Evolutionary conservation across 768 basidiomycete species (phyloP).

Genomic region (Lanmaoa rubissima): DNA sequence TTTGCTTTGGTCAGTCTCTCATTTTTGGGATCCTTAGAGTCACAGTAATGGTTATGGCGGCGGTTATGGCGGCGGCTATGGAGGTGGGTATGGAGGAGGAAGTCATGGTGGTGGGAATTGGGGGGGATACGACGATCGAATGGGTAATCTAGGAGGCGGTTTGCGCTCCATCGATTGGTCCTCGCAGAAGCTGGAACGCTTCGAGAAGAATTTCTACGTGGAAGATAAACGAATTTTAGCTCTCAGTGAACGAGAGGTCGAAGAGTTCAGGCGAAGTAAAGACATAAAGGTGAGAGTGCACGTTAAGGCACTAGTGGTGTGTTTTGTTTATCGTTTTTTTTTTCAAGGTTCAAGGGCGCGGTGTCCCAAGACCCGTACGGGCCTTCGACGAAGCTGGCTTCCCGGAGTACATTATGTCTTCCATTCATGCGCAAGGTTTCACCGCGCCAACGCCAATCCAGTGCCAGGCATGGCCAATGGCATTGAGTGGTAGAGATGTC

Average conservation of each 20-base stretch:
- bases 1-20: background rate
- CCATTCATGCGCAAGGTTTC: slow-evolving; percentile 95
- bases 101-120: slow-evolving; percentile 31
- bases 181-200: slow-evolving; percentile 66
- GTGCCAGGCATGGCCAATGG: slow-evolving; percentile 99
- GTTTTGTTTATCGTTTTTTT: slow-evolving; percentile 3
- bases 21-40: slow-evolving; percentile 20
- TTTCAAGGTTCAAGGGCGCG: slow-evolving; percentile 77
- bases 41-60: slow-evolving; percentile 36
- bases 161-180: slow-evolving; percentile 87
- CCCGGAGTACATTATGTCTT: slow-evolving; percentile 92
- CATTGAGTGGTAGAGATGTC: slow-evolving; percentile 88
- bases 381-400: slow-evolving; percentile 95
- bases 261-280: slow-evolving; percentile 78
- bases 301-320: background rate
- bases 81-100: slow-evolving; percentile 15
- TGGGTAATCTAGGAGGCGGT: slow-evolving; percentile 79
- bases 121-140: slow-evolving; percentile 55
- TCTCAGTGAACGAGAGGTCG: slow-evolving; percentile 81
- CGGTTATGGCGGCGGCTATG: slow-evolving; percentile 34
- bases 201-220: slow-evolving; percentile 97
- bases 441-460: slow-evolving; percentile 90
- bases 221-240: slow-evolving; percentile 84
- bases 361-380: slow-evolving; percentile 85
- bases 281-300: slow-evolving; percentile 73